Base-by-base conservation (phyloP, 495 filamentous ascomycete species). In the Aspergillus saccharolyticus region DNA sequence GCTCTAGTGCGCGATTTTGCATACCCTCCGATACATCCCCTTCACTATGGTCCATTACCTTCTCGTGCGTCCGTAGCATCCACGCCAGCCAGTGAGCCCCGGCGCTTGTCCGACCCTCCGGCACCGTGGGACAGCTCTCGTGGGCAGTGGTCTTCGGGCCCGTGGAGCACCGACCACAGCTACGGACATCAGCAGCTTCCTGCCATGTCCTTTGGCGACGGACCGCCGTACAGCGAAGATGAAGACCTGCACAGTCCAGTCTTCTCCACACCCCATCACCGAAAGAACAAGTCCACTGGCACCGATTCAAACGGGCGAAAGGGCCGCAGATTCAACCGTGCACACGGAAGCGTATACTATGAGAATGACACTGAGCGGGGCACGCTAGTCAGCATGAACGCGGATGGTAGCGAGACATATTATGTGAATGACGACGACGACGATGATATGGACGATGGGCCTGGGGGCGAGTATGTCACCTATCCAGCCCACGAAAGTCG, bases 181-280 rank as follows among this genome's bases (percentile, higher is more conserved):
- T 67, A 74, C 57, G 69, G 70, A n/a, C 68, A 73, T 44, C 64
- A 86, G 79, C 85, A 92, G 63, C 74, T 96, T 24, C 88, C 94
- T 14, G 84, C 89, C 16, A 92, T 95, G 67, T 85, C 90, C 16
- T 95, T 96, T 67, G 86, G 80, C 14, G 93, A 96, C 70, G 94
- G 93, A 2, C 93, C 93, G 5, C 93, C 93, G n/a, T 97, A 89
- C 78, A 95, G 89, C 70, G 93, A 97, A 71, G 93, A 97, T 70
- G 92, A 96, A 65, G 93, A 97, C 71, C 74, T 97, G 47, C 90
- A 96, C 64, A 95, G 90, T 64, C 93, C 93, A 7, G 89, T 96
- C 3, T 83, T 89, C 49, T 84, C 83, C 10, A 87, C 83, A 55
- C 83, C 86, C 9, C 80, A 89, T 21, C 90, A 95, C 69, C 87